Evolutionary conservation across 108 stramenopile species (phyloP).

Genomic region (Fragilaria crotonensis): DNA sequence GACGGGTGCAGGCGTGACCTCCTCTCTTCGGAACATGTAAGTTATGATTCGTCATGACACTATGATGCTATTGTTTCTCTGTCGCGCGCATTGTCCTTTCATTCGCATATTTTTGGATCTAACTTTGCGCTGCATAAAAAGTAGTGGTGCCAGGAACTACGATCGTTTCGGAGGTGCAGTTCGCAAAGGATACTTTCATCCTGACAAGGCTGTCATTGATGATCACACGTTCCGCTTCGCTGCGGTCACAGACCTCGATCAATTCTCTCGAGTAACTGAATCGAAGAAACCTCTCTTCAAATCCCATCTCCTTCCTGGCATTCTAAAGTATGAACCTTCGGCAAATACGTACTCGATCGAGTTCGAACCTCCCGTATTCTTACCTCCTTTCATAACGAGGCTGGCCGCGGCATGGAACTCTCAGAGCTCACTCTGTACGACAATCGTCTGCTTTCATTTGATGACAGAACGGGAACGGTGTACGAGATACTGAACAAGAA

Average conservation of each 20-base stretch:
- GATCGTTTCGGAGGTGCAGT: constrained; percentile 54
- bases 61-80: not conserved
- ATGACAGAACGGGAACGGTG: constrained; percentile 94
- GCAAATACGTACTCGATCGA: constrained; percentile 39
- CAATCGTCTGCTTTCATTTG: constrained; percentile 80
- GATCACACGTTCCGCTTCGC: constrained; percentile 70
- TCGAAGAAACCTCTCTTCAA: constrained; percentile 59
- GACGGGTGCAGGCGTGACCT: not conserved
- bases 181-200: constrained; percentile 64
- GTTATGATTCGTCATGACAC: not conserved
- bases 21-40: not conserved
- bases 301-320: constrained; percentile 62
- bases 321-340: constrained; percentile 29
- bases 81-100: not conserved
- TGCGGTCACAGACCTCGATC: constrained; percentile 83
- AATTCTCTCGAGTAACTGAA: constrained; percentile 50
- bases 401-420: constrained; percentile 92
- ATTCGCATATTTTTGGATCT: not conserved
- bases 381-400: constrained; percentile 86
- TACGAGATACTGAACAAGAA: constrained; percentile 81
- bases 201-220: constrained; percentile 29
- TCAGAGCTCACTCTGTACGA: constrained; percentile 82
- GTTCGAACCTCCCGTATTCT: constrained; percentile 56
- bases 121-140: not conserved
- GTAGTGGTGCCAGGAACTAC: not conserved